A percentile compares a stretch with the other conserved stretches of the same genome.
phyloP scores from a whole-genome alignment of 139 green algal species.

The Auxenochlorella protothecoides region DNA sequence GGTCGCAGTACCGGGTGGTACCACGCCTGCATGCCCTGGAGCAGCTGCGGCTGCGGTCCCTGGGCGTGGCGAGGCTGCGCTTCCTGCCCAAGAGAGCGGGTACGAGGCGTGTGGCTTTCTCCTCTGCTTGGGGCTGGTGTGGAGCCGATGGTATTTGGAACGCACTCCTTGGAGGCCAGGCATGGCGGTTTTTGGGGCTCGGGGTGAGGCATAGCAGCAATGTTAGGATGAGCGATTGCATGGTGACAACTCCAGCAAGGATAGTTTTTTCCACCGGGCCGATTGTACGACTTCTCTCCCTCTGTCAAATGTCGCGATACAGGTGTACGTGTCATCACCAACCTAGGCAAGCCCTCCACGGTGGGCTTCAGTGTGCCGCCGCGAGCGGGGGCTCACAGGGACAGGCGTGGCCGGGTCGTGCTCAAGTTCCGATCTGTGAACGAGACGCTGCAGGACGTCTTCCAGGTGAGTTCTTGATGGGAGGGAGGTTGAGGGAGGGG shows the following conservation, averaged over 20 bases:
- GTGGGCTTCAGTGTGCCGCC: constrained; percentile 25
- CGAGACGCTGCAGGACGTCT: constrained; percentile 40
- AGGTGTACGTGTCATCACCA: constrained; percentile 68
- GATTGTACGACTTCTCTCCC: neutral
- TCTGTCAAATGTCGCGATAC: neutral
- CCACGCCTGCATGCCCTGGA: constrained; percentile 8
- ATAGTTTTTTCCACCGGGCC: neutral
- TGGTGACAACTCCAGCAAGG: too few relatives aligned
- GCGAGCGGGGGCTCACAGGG: neutral
- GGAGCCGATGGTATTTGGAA: neutral
- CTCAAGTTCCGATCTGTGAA: constrained; percentile 71
- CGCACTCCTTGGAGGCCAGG: too few relatives aligned
- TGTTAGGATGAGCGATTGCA: too few relatives aligned
- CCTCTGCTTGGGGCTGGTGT: neutral
- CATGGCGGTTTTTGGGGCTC: too few relatives aligned
- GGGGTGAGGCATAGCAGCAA: too few relatives aligned
- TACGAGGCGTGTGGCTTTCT: neutral
- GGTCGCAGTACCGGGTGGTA: constrained; percentile 22
- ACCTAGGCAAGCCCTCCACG: constrained; percentile 37
- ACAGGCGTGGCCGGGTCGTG: neutral
- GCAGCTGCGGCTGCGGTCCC: constrained; percentile 32
- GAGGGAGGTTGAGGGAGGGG: neutral
- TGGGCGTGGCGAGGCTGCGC: constrained; percentile 61
- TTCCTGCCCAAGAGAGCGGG: constrained; percentile 67
- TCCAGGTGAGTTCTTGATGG: constrained; percentile 29